Evolutionary conservation across 305 asterid genomes (phyloP), one percentile per base, ranked within the genome.

Genomic region (Galium porrigens): DNA sequence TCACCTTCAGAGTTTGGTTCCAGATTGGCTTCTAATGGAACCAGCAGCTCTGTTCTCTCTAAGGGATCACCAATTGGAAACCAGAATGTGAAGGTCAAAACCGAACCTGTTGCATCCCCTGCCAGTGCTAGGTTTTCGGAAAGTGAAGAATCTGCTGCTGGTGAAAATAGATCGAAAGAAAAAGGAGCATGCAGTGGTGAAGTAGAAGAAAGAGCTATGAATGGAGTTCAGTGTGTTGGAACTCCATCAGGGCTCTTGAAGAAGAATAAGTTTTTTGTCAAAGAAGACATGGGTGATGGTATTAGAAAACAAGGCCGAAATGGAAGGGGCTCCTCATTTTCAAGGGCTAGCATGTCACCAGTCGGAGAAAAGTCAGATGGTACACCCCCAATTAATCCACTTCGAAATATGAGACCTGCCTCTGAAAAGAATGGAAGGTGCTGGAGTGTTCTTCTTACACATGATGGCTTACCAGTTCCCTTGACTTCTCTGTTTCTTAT

Each of bases 81-180:
- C 66, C 95, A 83, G 71, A 83, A 73, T 58, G 63, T 61, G 52
- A 90, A 86, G 77, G 77, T 60, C 58, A 90, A 80, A 76, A 58
- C 81, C 63, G 97, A 90, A 71, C 79, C 72, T 69, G 80, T 75
- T 72, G 71, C 79, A 70, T 87, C 96, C 64, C 99, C 96, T 65
- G 84, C 82, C 25, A 84, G 88, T 66, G 84, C 82, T 32, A 84
- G 89, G 73, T 76, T 87, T 61, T 86, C 95, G 22, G 96, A 90
- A 76, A 83, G 92, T 80, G 99, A 90, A 79, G 97, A 90, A 77
- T 87, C 89, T 78, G 90, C 95, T 75, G 90, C 90, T 61, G 86
- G 86, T 63, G 96, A 85, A 73, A 82, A 68, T 76, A 82, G 85
- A 81, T 67, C 73, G 49, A 82, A 81, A 70, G 97, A 86, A 57